These are phyloP conservation scores for Tulasnella sp. DNA, from an alignment of 768 basidiomycete species.

Conservation along the genomic window DNA sequence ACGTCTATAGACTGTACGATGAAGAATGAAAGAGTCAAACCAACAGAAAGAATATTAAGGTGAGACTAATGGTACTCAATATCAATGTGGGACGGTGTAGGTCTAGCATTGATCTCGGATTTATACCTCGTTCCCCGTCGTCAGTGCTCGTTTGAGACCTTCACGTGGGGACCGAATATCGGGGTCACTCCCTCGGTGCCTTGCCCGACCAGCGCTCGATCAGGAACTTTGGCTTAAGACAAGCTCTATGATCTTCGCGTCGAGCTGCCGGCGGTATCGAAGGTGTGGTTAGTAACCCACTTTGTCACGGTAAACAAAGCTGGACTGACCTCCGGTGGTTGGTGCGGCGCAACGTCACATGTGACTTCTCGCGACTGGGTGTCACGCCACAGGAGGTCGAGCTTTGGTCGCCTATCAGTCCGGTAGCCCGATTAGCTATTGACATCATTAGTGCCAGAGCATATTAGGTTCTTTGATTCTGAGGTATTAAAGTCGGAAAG, in stretches of 20 bases:
- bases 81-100: neutral
- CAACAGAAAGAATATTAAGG: no score
- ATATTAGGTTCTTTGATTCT: neutral
- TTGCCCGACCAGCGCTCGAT: neutral
- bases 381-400: no score
- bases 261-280: no score
- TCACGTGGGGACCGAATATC: neutral
- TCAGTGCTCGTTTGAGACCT: neutral
- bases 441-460: neutral
- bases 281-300: no score
- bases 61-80: neutral
- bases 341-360: no score
- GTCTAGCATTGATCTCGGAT: neutral
- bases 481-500: neutral
- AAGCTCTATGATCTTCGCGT: neutral
- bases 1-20: no score
- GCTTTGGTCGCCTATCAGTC: no score
- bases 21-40: no score
- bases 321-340: no score
- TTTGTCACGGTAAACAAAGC: no score
- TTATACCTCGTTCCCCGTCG: neutral
- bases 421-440: neutral
- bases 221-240: no score
- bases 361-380: no score
- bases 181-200: neutral